These are phyloP conservation scores for Amanita subjunquillea DNA, from an alignment of 768 basidiomycete genomes.

Conservation along the genomic window DNA sequence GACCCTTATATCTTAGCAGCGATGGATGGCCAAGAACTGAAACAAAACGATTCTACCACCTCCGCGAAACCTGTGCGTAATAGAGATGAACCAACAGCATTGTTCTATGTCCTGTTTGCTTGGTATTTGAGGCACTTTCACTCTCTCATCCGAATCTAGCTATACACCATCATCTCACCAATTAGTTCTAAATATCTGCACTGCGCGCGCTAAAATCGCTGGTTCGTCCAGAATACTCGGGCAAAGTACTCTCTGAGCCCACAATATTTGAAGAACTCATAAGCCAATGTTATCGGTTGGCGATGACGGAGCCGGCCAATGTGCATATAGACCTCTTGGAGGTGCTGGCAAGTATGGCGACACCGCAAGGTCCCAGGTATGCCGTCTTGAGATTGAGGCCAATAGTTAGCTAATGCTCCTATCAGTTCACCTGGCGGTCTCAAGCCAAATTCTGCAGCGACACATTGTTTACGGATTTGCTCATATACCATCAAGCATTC, in stretches of 20 bases:
- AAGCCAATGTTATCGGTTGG: conserved; percentile 81
- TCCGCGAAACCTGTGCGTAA: conserved; percentile 18
- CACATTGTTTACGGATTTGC: conserved; percentile 77
- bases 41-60: conserved; percentile 12
- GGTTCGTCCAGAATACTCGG: conserved; percentile 73
- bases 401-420: neutral
- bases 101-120: conserved; percentile 85
- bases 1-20: conserved; percentile 66
- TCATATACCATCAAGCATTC: conserved; percentile 71
- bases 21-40: conserved; percentile 64
- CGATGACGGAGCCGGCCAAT: conserved; percentile 70
- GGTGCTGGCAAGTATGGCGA: conserved; percentile 50
- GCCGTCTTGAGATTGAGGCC: conserved; percentile 4
- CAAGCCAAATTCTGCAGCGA: conserved; percentile 32
- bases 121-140: conserved; percentile 85
- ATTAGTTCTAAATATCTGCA: conserved; percentile 44
- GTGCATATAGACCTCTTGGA: conserved; percentile 69
- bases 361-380: conserved; percentile 22
- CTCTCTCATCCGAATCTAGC: conserved; percentile 53
- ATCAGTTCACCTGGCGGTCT: conserved; percentile 24
- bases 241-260: conserved; percentile 70
- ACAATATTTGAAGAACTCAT: conserved; percentile 86
- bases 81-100: conserved; percentile 53
- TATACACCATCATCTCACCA: conserved; percentile 29
- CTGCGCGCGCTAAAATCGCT: conserved; percentile 73